Evolutionary conservation across 148 eudicot species (phyloP), one percentile per base, ranked within the genome.

Genomic region (Heliosperma pusillum): DNA sequence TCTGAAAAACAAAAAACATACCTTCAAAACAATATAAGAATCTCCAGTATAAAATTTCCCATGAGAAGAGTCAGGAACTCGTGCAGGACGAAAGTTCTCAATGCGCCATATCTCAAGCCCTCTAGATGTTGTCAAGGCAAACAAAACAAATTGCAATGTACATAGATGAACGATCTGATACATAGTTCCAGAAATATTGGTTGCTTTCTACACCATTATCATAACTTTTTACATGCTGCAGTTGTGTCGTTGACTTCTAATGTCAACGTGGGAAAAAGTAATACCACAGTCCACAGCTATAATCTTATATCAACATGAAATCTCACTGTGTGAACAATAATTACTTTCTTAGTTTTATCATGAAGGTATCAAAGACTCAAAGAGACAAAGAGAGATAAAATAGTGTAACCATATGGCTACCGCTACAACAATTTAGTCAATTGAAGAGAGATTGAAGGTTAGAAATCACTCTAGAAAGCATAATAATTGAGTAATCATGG

Each of bases 41-140:
- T 90, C 97, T 73, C 96, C 96, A 0, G 89, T 82, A 76, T 81
- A 90, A 77, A 94, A 94, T 72, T 90, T 91, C 19, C 98, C 97
- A 85, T 90, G 29, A n/a, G 89, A 85, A 70, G 92, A 82, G 70
- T 83, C 82, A 53, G 89, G 82, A 40, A 92, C 86, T n/a, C 83
- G 90, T 52, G 87, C 92, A 29, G 97, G 92, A 36, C 72, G 83
- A 70, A 89, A 85, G 79, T 86, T 92, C 76, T 90, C 98, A 61
- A 94, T 88, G 64, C 96, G 90, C 98, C 98, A 94, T 82, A 94
- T 90, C 82, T 94, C 98, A 77, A 88, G 81, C 59, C 97, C 98
- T 47, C 98, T 94, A 76, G 55, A 69, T 40, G 58, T 66, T 44
- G 86, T 90, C 60, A 90, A 88, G 91, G 91, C 15, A 74, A 60